A percentile compares a stretch with the other conserved stretches of the same genome.
phyloP scores from a whole-genome alignment of 768 basidiomycete species.

The Pleurotus tuber-regium region DNA sequence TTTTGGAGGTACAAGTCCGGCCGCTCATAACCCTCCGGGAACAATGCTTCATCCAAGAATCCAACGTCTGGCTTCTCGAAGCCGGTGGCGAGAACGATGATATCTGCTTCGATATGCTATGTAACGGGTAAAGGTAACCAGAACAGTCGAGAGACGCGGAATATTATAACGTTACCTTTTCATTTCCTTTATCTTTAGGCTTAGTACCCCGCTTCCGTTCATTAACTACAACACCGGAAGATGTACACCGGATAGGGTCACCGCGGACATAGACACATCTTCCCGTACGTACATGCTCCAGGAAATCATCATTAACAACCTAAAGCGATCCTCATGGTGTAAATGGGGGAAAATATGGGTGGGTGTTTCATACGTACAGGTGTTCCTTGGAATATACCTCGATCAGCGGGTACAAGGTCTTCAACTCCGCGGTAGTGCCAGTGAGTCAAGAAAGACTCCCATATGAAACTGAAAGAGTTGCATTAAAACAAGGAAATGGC shows the following conservation, averaged over 20 bases:
- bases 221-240: slow-evolving; percentile 31
- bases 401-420: slow-evolving; percentile 38
- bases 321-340: slow-evolving; percentile 11
- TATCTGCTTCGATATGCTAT: slow-evolving; percentile 38
- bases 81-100: slow-evolving; percentile 53
- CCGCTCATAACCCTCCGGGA: slow-evolving; percentile 48
- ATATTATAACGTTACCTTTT: slow-evolving; percentile 15
- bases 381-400: slow-evolving; percentile 46
- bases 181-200: slow-evolving; percentile 29
- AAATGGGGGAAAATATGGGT: not conserved
- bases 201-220: slow-evolving; percentile 32
- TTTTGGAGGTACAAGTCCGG: slow-evolving; percentile 54
- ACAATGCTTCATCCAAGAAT: slow-evolving; percentile 46
- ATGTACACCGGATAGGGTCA: slow-evolving; percentile 38
- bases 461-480: slow-evolving; percentile 34
- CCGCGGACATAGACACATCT: slow-evolving; percentile 46
- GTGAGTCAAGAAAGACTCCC: slow-evolving; percentile 40
- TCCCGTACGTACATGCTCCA: slow-evolving; percentile 40
- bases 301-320: slow-evolving; percentile 53
- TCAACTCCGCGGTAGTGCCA: slow-evolving; percentile 45
- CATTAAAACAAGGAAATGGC: not conserved
- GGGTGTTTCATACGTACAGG: slow-evolving; percentile 26
- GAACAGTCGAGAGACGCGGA: not conserved
- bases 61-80: slow-evolving; percentile 43
- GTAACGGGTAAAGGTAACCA: not conserved